These are phyloP conservation scores for Aspergillus sp. DNA, from an alignment of 2,329 filamentous ascomycete genomes.

Conservation along the genomic window DNA sequence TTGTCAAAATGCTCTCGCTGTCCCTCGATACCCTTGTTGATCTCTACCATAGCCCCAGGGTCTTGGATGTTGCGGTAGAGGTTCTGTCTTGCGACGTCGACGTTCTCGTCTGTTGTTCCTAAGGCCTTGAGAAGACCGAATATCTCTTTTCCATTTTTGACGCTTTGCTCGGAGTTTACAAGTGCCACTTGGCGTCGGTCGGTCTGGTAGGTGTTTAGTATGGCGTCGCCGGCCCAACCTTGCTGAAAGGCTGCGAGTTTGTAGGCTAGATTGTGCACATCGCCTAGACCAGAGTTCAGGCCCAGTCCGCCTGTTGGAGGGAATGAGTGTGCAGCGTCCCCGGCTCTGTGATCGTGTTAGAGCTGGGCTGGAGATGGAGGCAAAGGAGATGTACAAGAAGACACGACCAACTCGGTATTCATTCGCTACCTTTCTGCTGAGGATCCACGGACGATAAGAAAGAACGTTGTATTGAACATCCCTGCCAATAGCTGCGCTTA, in stretches of 20 bases:
- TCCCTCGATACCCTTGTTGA: slow-evolving; percentile 12
- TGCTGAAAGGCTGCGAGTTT: slow-evolving; percentile 41
- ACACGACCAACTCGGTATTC: slow-evolving; percentile 37
- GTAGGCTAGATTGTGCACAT: slow-evolving; percentile 51
- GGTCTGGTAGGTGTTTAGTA: slow-evolving; percentile 39
- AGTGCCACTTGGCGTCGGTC: slow-evolving; percentile 43
- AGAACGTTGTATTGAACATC: slow-evolving; percentile 38
- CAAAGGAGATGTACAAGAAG: slow-evolving; percentile 33
- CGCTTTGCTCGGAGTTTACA: slow-evolving; percentile 43
- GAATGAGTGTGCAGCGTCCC: slow-evolving; percentile 58
- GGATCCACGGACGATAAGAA: slow-evolving; percentile 43
- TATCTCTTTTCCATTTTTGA: slow-evolving; percentile 47
- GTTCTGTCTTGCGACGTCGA: slow-evolving; percentile 7
- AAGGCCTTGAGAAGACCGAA: slow-evolving; percentile 43
- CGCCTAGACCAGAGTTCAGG: slow-evolving; percentile 54
- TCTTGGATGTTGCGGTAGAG: slow-evolving; percentile 11
- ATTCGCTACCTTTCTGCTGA: slow-evolving; percentile 44
- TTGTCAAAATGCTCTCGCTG: slow-evolving; percentile 19
- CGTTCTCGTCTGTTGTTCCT: slow-evolving; percentile 31
- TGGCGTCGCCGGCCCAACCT: slow-evolving; percentile 21
- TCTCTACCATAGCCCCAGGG: neutral
- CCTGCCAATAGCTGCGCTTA: slow-evolving; percentile 28
- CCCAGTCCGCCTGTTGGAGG: slow-evolving; percentile 55
- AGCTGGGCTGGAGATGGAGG: neutral
- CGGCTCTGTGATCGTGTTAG: slow-evolving; percentile 31